A percentile compares a stretch with the other conserved stretches of the same genome.
Conservation (phyloP, 2,329 filamentous ascomycete species). For the Arthrobotrys sphaeroides region DNA sequence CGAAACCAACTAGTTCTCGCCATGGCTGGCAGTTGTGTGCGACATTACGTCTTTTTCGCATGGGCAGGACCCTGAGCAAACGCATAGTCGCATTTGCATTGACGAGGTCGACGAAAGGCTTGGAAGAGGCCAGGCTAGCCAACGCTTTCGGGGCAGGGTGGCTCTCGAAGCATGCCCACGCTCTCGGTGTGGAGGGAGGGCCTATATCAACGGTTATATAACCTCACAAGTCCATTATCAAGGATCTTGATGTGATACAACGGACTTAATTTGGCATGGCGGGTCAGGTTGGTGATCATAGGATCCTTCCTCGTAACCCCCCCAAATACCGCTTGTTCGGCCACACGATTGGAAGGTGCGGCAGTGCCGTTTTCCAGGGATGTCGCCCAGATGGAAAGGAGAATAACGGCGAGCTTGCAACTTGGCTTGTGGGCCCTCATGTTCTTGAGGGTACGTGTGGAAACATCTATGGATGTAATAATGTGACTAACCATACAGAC, state of each 20-base stretch:
- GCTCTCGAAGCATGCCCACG: background rate
- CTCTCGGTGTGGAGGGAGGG: background rate
- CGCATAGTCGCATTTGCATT: constrained; percentile 24
- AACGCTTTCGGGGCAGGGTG: background rate
- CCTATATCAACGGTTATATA: constrained; percentile 25
- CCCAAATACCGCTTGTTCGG: background rate
- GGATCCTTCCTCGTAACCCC: constrained; percentile 18
- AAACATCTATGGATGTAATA: background rate
- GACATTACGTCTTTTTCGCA: constrained; percentile 40
- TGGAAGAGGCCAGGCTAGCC: constrained; percentile 17
- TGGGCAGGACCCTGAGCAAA: background rate
- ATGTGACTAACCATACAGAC: background rate
- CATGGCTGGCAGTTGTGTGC: constrained; percentile 23
- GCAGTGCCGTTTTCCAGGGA: constrained; percentile 31
- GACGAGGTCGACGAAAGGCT: background rate
- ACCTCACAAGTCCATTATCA: constrained; percentile 12
- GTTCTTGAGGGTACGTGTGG: background rate
- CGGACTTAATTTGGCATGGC: constrained; percentile 15
- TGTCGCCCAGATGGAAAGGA: constrained; percentile 5
- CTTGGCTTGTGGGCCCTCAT: background rate
- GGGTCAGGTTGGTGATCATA: background rate
- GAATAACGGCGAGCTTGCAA: constrained; percentile 20
- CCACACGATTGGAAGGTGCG: background rate
- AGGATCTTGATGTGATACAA: background rate
- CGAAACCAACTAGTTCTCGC: background rate